Evolutionary conservation across 2,329 filamentous ascomycete genomes (phyloP), one percentile per base, ranked within the genome.

Genomic region (Sarocladiaceae sp.): DNA sequence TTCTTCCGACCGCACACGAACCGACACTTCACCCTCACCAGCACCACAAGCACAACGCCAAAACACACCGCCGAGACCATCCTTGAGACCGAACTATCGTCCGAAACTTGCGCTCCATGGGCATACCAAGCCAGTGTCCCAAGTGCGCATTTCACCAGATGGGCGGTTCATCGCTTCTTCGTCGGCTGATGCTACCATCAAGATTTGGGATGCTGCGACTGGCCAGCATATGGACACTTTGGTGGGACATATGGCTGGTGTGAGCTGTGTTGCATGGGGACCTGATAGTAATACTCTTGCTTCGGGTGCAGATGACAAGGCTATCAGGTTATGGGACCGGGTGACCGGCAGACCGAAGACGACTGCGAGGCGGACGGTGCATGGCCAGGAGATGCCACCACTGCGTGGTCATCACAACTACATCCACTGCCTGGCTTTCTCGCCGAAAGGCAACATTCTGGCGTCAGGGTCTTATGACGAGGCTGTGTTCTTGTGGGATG

Each of bases 381-480:
- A 62, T 2, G 66, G 64, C 0, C 63, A 72, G 62, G 75, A 76
- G 25, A 73, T 75, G 59, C 73, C 74, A 2, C 80, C 83, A 4
- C 75, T 97, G 58, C 77, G 88, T 22, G 93, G 94, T 2, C 94
- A 99, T 63, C 91, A 97, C 68, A 97, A 95, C 70, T 97, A 97
- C 69, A 86, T 99, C 28, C 96, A 96, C 70, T 90, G 87, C 49
- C 76, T 99, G 29, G 91, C 92, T 5, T 97, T 97, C 68, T 93
- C 90, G n/a, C 94, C 94, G 2, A 97, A 97, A 68, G 94, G 94
- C 22, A 99, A 99, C 64, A 96, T 97, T 65, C 80, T 99, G 29
- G 94, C 92, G 15, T 95, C 89, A 58, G 94, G 94, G 12, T 95
- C 89, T 57, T 97, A 97, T 70, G 94, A 99, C 60, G 94, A 99